Base-by-base conservation (phyloP, 176 grass and related monocot genomes). In the Pontederia paniculata region DNA sequence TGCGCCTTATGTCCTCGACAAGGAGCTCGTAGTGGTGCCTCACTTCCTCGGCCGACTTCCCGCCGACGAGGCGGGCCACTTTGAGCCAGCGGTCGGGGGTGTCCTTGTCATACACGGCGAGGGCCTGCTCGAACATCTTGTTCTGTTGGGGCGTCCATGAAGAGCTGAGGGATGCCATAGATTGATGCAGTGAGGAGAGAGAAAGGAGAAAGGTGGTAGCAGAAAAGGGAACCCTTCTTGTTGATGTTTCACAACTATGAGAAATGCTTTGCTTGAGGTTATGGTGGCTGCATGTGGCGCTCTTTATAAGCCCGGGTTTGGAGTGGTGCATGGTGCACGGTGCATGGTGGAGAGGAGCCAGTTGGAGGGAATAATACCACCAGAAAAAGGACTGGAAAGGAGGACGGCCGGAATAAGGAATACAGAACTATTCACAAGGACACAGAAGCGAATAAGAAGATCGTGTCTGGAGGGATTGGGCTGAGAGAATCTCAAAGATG, bases 31-130 rank as follows among this genome's bases (percentile, higher is more conserved):
- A 91, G 57, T 88, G 86, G 58, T 73, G 74, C 65, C 82, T 82
- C 49, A 84, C 83, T 55, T 98, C 86, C 58, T 98, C 87, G 2
- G 78, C 80, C 1, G 93, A 83, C 79, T 78, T 96, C 31, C 61
- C 81, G 31, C 86, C 82, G 37, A 96, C 62, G 59, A 68, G 74
- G n/a, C 69, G 78, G 17, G 91, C 78, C 57, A 96, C 80, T 75
- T 89, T 96, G 44, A 84, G 78, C 91, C 91, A 96, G 22, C 77
- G 82, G 71, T 96, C 84, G 53, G 91, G 79, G 23, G 82, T 81
- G 58, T 77, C 79, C 60, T 80, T 53, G 43, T 78, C 91, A 18
- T 87, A 87, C 57, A 76, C 81, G 10, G 91, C 91, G 4, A 96
- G 75, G 0, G 74, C 86, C 44, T 83, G 45, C 66, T 96, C 91